A percentile compares a stretch with the other conserved stretches of the same genome.
Evolutionary conservation across 2,329 filamentous ascomycete genomes (phyloP).

Genomic region (Ceratocystis lukuohia): DNA sequence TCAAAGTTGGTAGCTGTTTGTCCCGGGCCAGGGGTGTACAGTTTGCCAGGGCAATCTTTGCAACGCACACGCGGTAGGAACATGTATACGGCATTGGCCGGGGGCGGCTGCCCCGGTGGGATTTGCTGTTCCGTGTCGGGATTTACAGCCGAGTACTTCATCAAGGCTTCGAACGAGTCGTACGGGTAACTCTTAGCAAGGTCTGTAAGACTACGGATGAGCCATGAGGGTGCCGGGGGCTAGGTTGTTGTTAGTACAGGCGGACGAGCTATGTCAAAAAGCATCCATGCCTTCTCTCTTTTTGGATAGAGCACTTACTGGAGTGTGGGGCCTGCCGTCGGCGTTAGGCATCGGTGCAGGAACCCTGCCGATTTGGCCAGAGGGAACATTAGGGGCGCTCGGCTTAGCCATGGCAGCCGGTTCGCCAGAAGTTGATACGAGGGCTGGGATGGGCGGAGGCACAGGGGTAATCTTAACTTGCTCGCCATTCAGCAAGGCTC

Average conservation of each 20-base stretch:
- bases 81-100: slow-evolving; percentile 57
- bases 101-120: slow-evolving; percentile 39
- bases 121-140: slow-evolving; percentile 53
- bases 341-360: slow-evolving; percentile 50
- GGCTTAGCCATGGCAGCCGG: not conserved
- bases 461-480: slow-evolving; percentile 22
- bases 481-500: slow-evolving; percentile 47
- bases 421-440: slow-evolving; percentile 8
- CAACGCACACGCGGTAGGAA: slow-evolving; percentile 85
- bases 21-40: slow-evolving; percentile 82
- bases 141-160: slow-evolving; percentile 80
- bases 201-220: slow-evolving; percentile 56
- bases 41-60: slow-evolving; percentile 80
- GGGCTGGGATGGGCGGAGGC: slow-evolving; percentile 14
- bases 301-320: slow-evolving; percentile 39
- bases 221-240: slow-evolving; percentile 81
- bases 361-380: slow-evolving; percentile 50
- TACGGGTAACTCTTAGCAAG: slow-evolving; percentile 60
- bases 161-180: slow-evolving; percentile 76
- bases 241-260: slow-evolving; percentile 27
- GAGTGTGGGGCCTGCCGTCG: slow-evolving; percentile 41
- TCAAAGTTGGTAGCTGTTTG: slow-evolving; percentile 83
- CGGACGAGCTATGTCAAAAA: not conserved
- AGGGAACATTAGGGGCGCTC: slow-evolving; percentile 27
- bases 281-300: not conserved